phyloP scores from a whole-genome alignment of 768 basidiomycete species.

The Boletus pseudo-olivaceus region DNA sequence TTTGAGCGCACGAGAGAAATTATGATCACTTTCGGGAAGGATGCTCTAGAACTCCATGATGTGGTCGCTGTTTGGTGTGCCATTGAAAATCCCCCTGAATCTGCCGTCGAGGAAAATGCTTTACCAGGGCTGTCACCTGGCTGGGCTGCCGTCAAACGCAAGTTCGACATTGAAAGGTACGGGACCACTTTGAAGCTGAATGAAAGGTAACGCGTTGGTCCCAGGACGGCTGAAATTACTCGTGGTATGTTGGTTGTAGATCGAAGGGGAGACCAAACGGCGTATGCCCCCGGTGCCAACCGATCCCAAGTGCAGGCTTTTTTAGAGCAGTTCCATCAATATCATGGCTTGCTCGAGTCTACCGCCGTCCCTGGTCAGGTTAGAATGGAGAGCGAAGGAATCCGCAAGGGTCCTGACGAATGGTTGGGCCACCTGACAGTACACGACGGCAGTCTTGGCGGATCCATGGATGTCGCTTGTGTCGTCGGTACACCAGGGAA shows the following conservation, averaged over 20 bases:
- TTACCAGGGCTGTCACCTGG: constrained; percentile 37
- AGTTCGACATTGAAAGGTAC: constrained; percentile 71
- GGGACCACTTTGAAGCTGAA: constrained; percentile 1
- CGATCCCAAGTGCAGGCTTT: constrained; percentile 59
- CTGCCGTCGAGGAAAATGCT: constrained; percentile 22
- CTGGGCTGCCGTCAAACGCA: constrained; percentile 53
- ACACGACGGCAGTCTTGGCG: constrained; percentile 20
- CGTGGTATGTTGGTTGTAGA: constrained; percentile 88
- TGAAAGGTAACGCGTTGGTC: background rate
- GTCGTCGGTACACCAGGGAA: constrained; percentile 66
- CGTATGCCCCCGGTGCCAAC: constrained; percentile 62
- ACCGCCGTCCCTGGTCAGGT: constrained; percentile 53
- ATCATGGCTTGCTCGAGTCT: constrained; percentile 43
- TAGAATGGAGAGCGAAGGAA: constrained; percentile 38
- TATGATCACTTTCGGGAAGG: constrained; percentile 77
- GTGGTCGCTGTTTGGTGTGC: constrained; percentile 89
- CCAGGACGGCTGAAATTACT: constrained; percentile 72
- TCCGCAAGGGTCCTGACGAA: constrained; percentile 12
- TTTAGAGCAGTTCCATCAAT: constrained; percentile 37
- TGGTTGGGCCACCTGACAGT: constrained; percentile 20
- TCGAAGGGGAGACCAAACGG: constrained; percentile 60
- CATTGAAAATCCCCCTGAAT: constrained; percentile 58
- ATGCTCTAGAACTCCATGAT: constrained; percentile 89
- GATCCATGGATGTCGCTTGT: constrained; percentile 40
- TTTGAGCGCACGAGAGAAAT: constrained; percentile 69